A percentile compares a stretch with the other conserved stretches of the same genome.
These are phyloP conservation scores for Lachancea cidri DNA, from an alignment of 805 yeast species.

Conservation along the genomic window DNA sequence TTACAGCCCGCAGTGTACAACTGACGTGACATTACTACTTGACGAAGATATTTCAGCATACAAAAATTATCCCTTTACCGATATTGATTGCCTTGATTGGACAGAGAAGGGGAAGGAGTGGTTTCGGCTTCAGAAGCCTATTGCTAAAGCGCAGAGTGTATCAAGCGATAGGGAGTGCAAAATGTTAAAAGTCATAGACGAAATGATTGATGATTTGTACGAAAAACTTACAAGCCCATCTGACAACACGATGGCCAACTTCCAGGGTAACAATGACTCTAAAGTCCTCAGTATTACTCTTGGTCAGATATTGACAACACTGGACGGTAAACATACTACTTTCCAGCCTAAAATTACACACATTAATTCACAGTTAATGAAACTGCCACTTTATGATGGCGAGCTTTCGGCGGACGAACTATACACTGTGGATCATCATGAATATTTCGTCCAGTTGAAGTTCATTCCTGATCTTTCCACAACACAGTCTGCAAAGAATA, in stretches of 20 bases:
- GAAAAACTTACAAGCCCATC: background rate
- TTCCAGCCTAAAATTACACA: constrained; percentile 27
- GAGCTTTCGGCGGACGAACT: constrained; percentile 10
- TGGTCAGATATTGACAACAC: constrained; percentile 20
- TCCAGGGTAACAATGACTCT: constrained; percentile 1
- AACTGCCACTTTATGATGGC: constrained; percentile 19
- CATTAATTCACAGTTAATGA: constrained; percentile 18
- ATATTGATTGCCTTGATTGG: constrained; percentile 27
- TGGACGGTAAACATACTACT: constrained; percentile 2
- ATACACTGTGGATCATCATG: constrained; percentile 26
- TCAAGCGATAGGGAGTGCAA: background rate
- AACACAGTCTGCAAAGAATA: constrained; percentile 3
- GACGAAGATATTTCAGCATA: constrained; percentile 8
- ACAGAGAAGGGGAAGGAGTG: constrained; percentile 18
- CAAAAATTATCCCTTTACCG: constrained; percentile 24
- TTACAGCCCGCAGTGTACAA: constrained; percentile 17
- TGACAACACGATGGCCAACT: constrained; percentile 8
- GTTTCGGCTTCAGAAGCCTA: constrained; percentile 22
- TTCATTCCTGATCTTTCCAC: constrained; percentile 20
- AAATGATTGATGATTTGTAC: constrained; percentile 16
- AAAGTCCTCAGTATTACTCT: constrained; percentile 23
- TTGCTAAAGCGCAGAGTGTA: background rate
- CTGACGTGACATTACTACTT: constrained; percentile 9
- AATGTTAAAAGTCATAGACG: constrained; percentile 6
- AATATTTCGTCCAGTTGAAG: constrained; percentile 26